A percentile compares a stretch with the other conserved stretches of the same genome.
Evolutionary conservation across 176 grass and related monocot species (phyloP).

Genomic region (Rhynchospora breviuscula): DNA sequence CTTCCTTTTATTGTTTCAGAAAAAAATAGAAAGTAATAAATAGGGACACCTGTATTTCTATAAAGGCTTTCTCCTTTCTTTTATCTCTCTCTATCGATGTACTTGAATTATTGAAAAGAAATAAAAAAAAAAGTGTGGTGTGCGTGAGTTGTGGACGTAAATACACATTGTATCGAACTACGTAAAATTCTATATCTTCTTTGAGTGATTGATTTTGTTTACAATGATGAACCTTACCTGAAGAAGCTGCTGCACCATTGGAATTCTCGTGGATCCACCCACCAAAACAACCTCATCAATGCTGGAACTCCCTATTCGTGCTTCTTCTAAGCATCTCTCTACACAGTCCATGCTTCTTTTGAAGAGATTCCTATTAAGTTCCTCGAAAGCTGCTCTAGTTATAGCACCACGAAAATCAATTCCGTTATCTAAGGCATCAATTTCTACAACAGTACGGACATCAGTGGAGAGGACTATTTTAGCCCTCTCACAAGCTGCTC

Average conservation of each 20-base stretch:
- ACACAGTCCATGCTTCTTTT: background rate
- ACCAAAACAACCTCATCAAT: background rate
- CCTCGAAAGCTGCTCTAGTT: background rate
- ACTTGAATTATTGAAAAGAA: too few species aligned
- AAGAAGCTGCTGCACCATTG: background rate
- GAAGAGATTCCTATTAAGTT: background rate
- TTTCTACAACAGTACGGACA: background rate
- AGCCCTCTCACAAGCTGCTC: background rate
- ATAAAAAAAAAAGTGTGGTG: too few species aligned
- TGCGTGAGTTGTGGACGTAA: too few species aligned
- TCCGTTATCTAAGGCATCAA: background rate
- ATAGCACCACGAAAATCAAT: background rate
- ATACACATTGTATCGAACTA: too few species aligned
- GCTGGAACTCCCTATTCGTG: background rate
- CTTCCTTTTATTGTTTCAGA: too few species aligned
- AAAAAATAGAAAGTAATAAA: too few species aligned
- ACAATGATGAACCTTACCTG: background rate
- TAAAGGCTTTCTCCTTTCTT: too few species aligned
- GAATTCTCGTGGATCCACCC: background rate
- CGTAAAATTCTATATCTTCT: too few species aligned
- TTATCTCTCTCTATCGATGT: too few species aligned
- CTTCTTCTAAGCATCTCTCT: background rate
- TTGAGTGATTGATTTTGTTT: too few species aligned
- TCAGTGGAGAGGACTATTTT: background rate
- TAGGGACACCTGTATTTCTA: too few species aligned